A percentile compares a stretch with the other conserved stretches of the same genome.
Conservation (phyloP, 345 rosid genomes). For the Trapa incisa region DNA sequence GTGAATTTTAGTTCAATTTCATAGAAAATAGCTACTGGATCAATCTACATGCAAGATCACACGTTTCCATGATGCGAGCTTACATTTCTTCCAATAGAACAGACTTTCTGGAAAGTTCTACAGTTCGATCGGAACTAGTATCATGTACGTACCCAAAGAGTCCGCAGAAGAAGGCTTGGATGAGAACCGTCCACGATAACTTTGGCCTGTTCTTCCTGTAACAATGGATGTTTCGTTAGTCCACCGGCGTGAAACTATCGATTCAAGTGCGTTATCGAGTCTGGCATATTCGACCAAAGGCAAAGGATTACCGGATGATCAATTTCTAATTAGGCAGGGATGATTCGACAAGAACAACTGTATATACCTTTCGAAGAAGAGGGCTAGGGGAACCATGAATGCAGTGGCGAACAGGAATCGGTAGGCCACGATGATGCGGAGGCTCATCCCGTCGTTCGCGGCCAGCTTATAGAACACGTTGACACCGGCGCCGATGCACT, state of each 20-base stretch:
- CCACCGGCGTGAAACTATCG: too few relatives aligned
- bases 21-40: too few relatives aligned
- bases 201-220: constrained; percentile 40
- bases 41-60: too few relatives aligned
- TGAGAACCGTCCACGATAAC: constrained; percentile 32
- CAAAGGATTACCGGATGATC: too few relatives aligned
- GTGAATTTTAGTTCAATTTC: too few relatives aligned
- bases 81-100: too few relatives aligned
- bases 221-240: neutral
- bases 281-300: too few relatives aligned
- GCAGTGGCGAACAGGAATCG: constrained; percentile 9
- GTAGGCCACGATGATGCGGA: constrained; percentile 6
- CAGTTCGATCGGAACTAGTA: neutral
- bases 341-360: neutral
- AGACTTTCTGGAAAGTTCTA: too few relatives aligned
- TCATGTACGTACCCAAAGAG: constrained; percentile 28
- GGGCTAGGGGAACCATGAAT: constrained; percentile 12
- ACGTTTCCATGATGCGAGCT: too few relatives aligned
- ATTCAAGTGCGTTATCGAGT: too few relatives aligned
- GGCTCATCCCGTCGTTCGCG: constrained; percentile 6
- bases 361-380: constrained; percentile 12
- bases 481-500: constrained; percentile 6
- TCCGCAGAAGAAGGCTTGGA: constrained; percentile 38
- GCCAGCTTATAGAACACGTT: constrained; percentile 12
- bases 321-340: too few relatives aligned